A percentile compares a stretch with the other conserved stretches of the same genome.
These are phyloP conservation scores for Fusarium guadeloupense DNA, from an alignment of 2,329 filamentous ascomycete species.

Conservation along the genomic window DNA sequence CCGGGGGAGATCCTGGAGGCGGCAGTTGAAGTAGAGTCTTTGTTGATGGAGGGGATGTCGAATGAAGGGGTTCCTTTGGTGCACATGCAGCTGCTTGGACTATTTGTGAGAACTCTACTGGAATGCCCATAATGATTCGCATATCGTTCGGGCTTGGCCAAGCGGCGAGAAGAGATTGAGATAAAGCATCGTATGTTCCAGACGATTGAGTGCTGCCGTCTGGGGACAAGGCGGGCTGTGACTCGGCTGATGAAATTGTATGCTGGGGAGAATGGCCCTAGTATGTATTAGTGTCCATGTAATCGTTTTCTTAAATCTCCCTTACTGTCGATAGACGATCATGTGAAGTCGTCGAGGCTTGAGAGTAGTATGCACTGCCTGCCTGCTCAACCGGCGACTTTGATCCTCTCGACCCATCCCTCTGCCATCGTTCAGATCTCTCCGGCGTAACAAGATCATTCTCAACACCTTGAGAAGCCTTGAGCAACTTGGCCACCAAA, in stretches of 20 bases:
- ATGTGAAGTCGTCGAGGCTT: rapidly evolving
- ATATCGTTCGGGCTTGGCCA: conserved; percentile 54
- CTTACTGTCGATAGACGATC: background rate
- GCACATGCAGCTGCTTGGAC: conserved; percentile 51
- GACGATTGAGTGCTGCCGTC: background rate
- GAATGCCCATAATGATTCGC: conserved; percentile 47
- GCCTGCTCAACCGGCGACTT: background rate
- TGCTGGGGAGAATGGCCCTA: background rate
- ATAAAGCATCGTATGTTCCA: conserved; percentile 39
- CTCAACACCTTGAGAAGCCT: background rate
- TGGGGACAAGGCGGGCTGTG: no score
- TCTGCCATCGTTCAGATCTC: background rate
- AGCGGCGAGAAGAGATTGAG: conserved; percentile 45
- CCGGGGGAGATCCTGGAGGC: conserved; percentile 47
- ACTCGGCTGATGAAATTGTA: background rate
- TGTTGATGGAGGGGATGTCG: conserved; percentile 28
- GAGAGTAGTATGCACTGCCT: no score
- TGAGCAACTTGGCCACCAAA: conserved; percentile 45
- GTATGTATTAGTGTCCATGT: background rate
- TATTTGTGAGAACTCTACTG: conserved; percentile 44
- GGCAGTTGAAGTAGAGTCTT: conserved; percentile 45
- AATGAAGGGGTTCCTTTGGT: conserved; percentile 19
- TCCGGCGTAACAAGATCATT: background rate
- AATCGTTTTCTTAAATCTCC: rapidly evolving
- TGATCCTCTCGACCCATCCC: background rate